A percentile compares a stretch with the other conserved stretches of the same genome.
phyloP scores from a whole-genome alignment of 2,329 filamentous ascomycete genomes.

The Metarhizium brunneum region DNA sequence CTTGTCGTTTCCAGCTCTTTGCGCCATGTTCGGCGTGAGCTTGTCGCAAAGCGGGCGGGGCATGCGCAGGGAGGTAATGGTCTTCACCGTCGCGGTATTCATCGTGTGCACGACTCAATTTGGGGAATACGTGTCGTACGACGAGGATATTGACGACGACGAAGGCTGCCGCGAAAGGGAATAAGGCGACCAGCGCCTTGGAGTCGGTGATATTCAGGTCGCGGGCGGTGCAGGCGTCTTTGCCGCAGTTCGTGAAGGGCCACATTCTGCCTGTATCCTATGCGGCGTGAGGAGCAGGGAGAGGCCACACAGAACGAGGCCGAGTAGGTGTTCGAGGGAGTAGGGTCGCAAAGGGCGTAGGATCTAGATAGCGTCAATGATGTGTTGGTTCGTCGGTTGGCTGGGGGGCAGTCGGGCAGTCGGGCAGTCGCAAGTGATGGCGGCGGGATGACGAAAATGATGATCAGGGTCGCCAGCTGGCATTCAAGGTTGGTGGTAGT shows the following conservation, averaged over 20 bases:
- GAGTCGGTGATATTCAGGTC: constrained; percentile 30
- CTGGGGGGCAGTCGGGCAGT: no score
- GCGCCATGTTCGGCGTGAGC: constrained; percentile 49
- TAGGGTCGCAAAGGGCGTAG: neutral
- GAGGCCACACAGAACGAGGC: neutral
- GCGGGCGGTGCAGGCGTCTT: constrained; percentile 44
- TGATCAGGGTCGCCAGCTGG: neutral
- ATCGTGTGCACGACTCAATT: constrained; percentile 50
- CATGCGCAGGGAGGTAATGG: constrained; percentile 52
- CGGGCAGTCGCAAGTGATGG: no score
- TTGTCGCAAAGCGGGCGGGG: constrained; percentile 49
- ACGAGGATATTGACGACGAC: constrained; percentile 51
- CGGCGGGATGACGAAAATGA: neutral
- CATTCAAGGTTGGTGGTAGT: neutral
- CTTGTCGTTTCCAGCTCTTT: constrained; percentile 39
- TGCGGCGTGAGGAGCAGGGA: neutral
- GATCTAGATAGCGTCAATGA: neutral
- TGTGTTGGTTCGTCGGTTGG: neutral
- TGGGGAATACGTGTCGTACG: constrained; percentile 60
- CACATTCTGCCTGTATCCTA: constrained; percentile 21
- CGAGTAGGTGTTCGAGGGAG: neutral
- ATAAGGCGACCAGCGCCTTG: constrained; percentile 47
- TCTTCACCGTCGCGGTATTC: constrained; percentile 44
- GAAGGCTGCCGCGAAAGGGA: constrained; percentile 66
- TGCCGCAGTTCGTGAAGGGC: constrained; percentile 39